Base-by-base conservation (phyloP, 2,329 filamentous ascomycete genomes). In the Colletotrichum aenigma region DNA sequence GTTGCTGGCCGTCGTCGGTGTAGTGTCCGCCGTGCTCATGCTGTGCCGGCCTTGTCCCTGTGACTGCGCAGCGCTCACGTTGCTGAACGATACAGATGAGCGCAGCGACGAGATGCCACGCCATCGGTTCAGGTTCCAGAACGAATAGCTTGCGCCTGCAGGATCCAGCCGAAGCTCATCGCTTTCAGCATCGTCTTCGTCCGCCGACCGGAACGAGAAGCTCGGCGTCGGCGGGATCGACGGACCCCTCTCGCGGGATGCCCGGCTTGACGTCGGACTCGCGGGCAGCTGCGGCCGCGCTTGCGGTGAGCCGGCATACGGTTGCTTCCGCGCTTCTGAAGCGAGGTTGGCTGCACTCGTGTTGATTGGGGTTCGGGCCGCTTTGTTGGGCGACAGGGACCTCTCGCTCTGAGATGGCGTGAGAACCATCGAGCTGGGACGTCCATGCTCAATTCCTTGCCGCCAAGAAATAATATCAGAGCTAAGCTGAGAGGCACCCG, bases 391-490 rank as follows among this genome's bases (percentile, higher is more conserved):
- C 4, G 91, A 92, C 4, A 89, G 79, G 4, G 91, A 92, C 13
- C 91, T 87, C 76, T 91, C 89, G 71, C 85, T 90, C n/a, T 86
- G 83, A 6, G 84, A 81, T 1, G 88, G 83, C 1, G 86, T 86
- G 32, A 82, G 81, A 7, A 70, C 78, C 28, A 86, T 82, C 30
- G 85, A 84, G 65, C 82, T 83, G 2, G 84, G 83, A 18, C 86
- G 83, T 13, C 83, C 85, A 21, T 85, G 84, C 61, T 91, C 89
- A 15, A 92, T 87, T 24, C 89, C 89, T 71, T 97, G 95, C 5
- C 96, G 92, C 96, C 96, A 99, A 66, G 92, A 94, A 78, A 97
- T 89, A 78, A 98, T 98, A 77, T 98, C 96, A 1, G 93, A 88
- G 70, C 81, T 85, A 24, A 84, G 75, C 61, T 85, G 84, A 48